phyloP scores from a whole-genome alignment of 2,329 filamentous ascomycete genomes.

The Xylaria sp. region DNA sequence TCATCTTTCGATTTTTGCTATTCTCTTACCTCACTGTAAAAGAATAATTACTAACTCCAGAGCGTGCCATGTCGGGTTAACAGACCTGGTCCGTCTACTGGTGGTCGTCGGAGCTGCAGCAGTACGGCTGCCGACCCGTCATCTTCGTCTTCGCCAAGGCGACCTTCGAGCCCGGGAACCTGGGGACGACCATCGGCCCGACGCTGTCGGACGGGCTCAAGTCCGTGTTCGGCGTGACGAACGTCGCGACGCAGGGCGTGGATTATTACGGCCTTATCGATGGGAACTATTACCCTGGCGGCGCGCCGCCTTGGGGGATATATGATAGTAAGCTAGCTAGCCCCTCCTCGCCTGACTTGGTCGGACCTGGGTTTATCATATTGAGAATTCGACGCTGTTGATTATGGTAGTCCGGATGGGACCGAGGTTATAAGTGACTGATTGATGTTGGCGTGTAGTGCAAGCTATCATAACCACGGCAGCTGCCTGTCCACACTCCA shows the following conservation, averaged over 20 bases:
- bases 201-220: constrained; percentile 45
- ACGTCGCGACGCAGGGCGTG: constrained; percentile 47
- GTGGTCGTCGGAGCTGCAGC: constrained; percentile 44
- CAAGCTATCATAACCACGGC: constrained; percentile 44
- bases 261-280: constrained; percentile 47
- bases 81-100: constrained; percentile 45
- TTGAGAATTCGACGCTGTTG: no score
- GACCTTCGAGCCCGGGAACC: constrained; percentile 47
- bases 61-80: constrained; percentile 16
- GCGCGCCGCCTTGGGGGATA: constrained; percentile 47
- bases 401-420: not conserved
- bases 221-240: constrained; percentile 43
- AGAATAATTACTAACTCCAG: no score
- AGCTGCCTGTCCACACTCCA: constrained; percentile 44
- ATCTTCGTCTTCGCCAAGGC: constrained; percentile 49
- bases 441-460: constrained; percentile 32
- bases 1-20: no score
- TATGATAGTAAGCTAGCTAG: constrained; percentile 39
- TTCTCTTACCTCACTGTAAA: no score
- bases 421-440: not conserved
- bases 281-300: constrained; percentile 48
- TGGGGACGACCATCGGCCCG: constrained; percentile 46
- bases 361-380: no score
- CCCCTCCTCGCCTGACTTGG: not conserved
- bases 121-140: constrained; percentile 45